A percentile compares a stretch with the other conserved stretches of the same genome.
Evolutionary conservation across 2,329 filamentous ascomycete species (phyloP).

Genomic region (Elsinoe batatas): DNA sequence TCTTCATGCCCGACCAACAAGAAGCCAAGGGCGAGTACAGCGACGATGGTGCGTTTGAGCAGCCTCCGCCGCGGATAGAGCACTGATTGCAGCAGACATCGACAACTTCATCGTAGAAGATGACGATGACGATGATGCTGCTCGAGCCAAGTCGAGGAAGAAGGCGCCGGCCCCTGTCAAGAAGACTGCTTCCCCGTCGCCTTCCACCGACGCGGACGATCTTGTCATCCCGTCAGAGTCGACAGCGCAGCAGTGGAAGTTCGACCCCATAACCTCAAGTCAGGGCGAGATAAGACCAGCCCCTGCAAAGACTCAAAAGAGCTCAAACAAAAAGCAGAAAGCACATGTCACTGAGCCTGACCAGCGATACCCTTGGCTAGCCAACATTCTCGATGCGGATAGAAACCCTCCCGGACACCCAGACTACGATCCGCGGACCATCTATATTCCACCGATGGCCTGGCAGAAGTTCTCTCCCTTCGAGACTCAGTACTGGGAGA

Average conservation of each 20-base stretch:
- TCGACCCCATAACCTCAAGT: constrained; percentile 53
- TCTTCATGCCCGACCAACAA: constrained; percentile 45
- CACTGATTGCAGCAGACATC: constrained; percentile 41
- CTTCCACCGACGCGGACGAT: constrained; percentile 35
- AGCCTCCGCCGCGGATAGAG: neutral
- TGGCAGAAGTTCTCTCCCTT: constrained; percentile 84
- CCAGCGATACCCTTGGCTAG: constrained; percentile 81
- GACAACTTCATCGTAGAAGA: constrained; percentile 83
- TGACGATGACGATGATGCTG: constrained; percentile 62
- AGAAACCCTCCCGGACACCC: constrained; percentile 66
- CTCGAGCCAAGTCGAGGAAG: constrained; percentile 52
- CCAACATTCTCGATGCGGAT: constrained; percentile 75
- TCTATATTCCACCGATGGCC: constrained; percentile 77
- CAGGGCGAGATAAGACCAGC: constrained; percentile 26
- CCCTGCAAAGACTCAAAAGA: constrained; percentile 25
- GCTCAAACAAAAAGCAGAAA: constrained; percentile 43
- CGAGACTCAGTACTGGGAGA: constrained; percentile 98
- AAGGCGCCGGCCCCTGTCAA: constrained; percentile 42
- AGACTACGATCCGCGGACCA: constrained; percentile 80
- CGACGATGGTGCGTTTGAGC: neutral
- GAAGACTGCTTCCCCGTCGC: constrained; percentile 43
- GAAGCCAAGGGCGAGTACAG: constrained; percentile 48
- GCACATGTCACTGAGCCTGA: constrained; percentile 75
- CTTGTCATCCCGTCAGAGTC: constrained; percentile 49
- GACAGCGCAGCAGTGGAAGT: constrained; percentile 75